Base-by-base conservation (phyloP, 495 filamentous ascomycete genomes). In the Tuber brumale region DNA sequence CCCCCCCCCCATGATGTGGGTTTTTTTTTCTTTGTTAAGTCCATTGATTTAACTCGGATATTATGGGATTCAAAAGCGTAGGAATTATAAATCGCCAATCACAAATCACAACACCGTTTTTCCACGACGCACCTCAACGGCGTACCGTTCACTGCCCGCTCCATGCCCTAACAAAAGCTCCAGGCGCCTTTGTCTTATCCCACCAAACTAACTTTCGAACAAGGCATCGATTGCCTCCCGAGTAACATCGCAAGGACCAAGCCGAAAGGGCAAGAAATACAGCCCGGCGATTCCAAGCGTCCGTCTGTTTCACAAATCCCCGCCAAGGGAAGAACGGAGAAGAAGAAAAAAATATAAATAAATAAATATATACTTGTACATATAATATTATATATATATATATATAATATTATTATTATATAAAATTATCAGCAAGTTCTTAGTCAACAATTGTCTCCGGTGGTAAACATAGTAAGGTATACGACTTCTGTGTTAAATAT, bases 111-210 rank as follows among this genome's bases (percentile, higher is more conserved):
- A 71, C 9, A 27, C 45, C 42, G 69, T 69, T 27, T 27, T 74
- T 43, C 43, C 74, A 76, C 72, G 69, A 75, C 76, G 70, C 70
- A 76, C 70, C n/a, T 41, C 45, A 76, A 76, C 74, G 43, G 76
- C 42, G 57, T 45, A 70, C 75, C 44, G 57, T 42, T 72, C 10
- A n/a, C 69, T 35, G 35, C 39, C 46, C 69, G 37, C 37, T 44
- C n/a, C 43, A 14, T 66, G 57, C 71, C 46, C 74, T 42, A 57
- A 42, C 61, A 76, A 75, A 78, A 76, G 57, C 70, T 70, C 75
- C 70, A 31, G 57, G 57, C 4, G 3, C 14, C n/a, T 27, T 18
- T 35, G 57, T 6, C 57, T 35, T 18, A 66, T 6, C 57, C 57
- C 12, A 9, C 18, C n/a, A 31, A 18, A 27, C 27, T 66, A 0